phyloP scores from a whole-genome alignment of 305 asterid genomes.

The Ilex paraguariensis region DNA sequence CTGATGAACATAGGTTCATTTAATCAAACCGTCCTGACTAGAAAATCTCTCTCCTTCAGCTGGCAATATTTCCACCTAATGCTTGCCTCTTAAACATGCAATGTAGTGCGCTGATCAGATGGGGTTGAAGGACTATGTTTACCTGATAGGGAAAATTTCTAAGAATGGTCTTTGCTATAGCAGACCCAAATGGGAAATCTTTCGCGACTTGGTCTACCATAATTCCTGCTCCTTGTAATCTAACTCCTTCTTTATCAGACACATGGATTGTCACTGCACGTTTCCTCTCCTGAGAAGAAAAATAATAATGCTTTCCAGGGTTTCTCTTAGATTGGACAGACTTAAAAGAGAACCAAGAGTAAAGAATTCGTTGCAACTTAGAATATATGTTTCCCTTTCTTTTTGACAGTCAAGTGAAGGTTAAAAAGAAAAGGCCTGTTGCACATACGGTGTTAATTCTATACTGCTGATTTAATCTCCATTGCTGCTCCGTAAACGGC shows the following conservation, averaged over 20 bases:
- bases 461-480: slow-evolving; percentile 28
- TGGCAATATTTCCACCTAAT: no score
- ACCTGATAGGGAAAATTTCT: slow-evolving; percentile 56
- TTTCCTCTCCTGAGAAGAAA: slow-evolving; percentile 45
- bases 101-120: no score
- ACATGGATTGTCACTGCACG: slow-evolving; percentile 63
- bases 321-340: neutral
- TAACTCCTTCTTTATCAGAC: slow-evolving; percentile 47
- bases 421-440: no score
- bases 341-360: no score
- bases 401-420: no score
- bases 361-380: no score
- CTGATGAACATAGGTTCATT: no score
- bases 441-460: slow-evolving; percentile 23
- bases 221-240: slow-evolving; percentile 39
- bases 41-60: no score
- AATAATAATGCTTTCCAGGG: neutral
- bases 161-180: slow-evolving; percentile 58
- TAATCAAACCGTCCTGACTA: no score
- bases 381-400: no score
- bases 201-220: slow-evolving; percentile 50
- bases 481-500: slow-evolving; percentile 37
- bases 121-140: no score
- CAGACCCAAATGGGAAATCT: slow-evolving; percentile 83
- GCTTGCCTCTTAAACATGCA: no score